Conservation (phyloP, 2,329 filamentous ascomycete species). For the Trichoderma polysporum region DNA sequence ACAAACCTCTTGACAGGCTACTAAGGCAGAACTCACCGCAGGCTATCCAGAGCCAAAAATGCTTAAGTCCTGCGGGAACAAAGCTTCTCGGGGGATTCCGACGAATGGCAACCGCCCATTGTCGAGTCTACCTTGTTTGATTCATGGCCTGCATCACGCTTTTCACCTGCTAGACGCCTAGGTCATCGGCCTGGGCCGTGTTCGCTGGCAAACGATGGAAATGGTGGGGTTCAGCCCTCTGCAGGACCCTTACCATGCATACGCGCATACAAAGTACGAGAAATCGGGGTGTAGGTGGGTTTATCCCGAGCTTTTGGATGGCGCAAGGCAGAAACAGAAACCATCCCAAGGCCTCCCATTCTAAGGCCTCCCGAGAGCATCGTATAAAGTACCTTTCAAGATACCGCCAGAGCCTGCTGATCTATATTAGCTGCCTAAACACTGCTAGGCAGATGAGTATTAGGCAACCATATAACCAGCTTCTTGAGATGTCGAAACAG, state of each 20-base stretch:
- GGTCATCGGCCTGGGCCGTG: neutral
- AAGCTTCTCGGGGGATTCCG: neutral
- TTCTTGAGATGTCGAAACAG: no score
- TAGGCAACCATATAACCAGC: no score
- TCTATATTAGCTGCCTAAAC: neutral
- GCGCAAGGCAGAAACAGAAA: slow-evolving; percentile 1
- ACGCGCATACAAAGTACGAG: neutral
- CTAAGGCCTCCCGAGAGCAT: neutral
- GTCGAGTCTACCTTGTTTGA: neutral
- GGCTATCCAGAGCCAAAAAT: neutral
- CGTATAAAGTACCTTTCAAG: neutral
- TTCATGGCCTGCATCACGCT: neutral
- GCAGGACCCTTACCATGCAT: slow-evolving; percentile 3
- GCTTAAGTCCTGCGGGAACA: neutral
- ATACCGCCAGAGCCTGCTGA: neutral
- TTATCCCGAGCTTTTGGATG: neutral
- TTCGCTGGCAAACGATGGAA: neutral
- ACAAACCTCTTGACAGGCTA: neutral
- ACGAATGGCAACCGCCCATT: neutral
- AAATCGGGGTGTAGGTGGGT: neutral
- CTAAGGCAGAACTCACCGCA: neutral
- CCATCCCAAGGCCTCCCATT: neutral
- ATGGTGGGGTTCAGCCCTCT: slow-evolving; percentile 14
- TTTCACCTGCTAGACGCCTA: neutral
- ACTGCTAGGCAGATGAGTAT: neutral